These are phyloP conservation scores for Epichloe gansuensis DNA, from an alignment of 2,329 filamentous ascomycete species.

Conservation along the genomic window DNA sequence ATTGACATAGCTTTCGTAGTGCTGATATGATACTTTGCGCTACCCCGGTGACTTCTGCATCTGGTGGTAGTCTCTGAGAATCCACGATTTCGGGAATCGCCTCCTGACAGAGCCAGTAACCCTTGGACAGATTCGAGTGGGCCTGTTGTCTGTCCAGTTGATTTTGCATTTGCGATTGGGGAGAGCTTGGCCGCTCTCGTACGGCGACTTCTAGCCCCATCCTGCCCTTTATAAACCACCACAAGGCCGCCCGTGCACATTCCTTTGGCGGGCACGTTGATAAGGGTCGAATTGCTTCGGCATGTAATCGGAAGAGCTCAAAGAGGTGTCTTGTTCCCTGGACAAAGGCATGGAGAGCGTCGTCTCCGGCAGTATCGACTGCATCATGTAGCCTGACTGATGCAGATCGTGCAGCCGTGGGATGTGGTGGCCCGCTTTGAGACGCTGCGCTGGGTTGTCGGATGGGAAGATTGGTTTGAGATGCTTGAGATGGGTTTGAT, in stretches of 20 bases:
- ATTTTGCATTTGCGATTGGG: slow-evolving; percentile 40
- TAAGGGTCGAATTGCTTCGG: slow-evolving; percentile 59
- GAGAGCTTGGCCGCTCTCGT: slow-evolving; percentile 43
- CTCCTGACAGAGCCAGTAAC: slow-evolving; percentile 64
- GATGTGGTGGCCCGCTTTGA: slow-evolving; percentile 11
- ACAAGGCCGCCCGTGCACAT: slow-evolving; percentile 61
- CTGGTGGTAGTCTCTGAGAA: slow-evolving; percentile 28
- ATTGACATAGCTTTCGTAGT: slow-evolving; percentile 62
- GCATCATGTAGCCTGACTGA: slow-evolving; percentile 31
- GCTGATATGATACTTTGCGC: slow-evolving; percentile 48
- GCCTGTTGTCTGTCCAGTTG: slow-evolving; percentile 57
- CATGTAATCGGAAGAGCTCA: slow-evolving; percentile 64
- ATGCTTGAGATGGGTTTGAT: slow-evolving; percentile 7
- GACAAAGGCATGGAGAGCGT: slow-evolving; percentile 59
- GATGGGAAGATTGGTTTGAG: slow-evolving; percentile 9
- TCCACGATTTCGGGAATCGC: slow-evolving; percentile 37
- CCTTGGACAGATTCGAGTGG: slow-evolving; percentile 75
- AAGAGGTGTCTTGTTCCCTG: slow-evolving; percentile 60
- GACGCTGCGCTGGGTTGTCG: slow-evolving; percentile 15
- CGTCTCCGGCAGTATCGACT: slow-evolving; percentile 39
- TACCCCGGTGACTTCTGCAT: slow-evolving; percentile 38
- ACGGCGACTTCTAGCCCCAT: slow-evolving; percentile 62
- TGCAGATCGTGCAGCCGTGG: slow-evolving; percentile 18
- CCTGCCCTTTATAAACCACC: slow-evolving; percentile 85
- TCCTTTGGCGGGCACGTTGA: slow-evolving; percentile 50